Evolutionary conservation across 495 filamentous ascomycete species (phyloP).

Genomic region (Neohortaea acidophila): DNA sequence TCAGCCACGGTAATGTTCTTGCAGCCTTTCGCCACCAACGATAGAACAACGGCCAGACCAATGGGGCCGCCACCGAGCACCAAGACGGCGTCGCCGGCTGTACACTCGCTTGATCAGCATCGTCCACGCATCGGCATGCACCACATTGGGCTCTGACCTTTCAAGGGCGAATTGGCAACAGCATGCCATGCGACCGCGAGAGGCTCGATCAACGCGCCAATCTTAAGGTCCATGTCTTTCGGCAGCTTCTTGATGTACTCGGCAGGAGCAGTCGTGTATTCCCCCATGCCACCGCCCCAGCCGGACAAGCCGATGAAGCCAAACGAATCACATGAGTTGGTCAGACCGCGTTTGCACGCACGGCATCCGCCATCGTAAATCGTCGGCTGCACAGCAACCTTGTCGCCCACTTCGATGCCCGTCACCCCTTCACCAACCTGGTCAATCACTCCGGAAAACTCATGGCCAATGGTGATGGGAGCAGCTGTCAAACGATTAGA

Average conservation of each 20-base stretch:
- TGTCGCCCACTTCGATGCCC: slow-evolving; percentile 34
- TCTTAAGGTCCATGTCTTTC: slow-evolving; percentile 36
- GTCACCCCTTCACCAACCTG: slow-evolving; percentile 39
- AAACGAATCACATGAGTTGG: slow-evolving; percentile 41
- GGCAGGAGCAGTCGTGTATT: slow-evolving; percentile 37
- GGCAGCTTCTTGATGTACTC: slow-evolving; percentile 31
- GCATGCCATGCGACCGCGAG: slow-evolving; percentile 52
- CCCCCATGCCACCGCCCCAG: slow-evolving; percentile 43
- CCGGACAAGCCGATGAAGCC: slow-evolving; percentile 48
- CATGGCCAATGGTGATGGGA: slow-evolving; percentile 46
- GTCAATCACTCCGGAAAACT: slow-evolving; percentile 45
- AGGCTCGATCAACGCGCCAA: slow-evolving; percentile 47
- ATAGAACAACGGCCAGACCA: too few relatives aligned
- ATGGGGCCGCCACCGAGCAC: too few relatives aligned
- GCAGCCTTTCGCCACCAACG: too few relatives aligned
- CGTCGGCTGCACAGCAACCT: slow-evolving; percentile 42
- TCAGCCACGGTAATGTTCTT: too few relatives aligned
- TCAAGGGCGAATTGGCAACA: slow-evolving; percentile 39
- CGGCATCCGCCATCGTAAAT: slow-evolving; percentile 42
- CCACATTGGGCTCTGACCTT: too few relatives aligned
- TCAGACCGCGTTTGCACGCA: slow-evolving; percentile 34
- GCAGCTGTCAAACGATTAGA: too few relatives aligned
- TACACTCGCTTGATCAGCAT: too few relatives aligned
- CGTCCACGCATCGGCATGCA: too few relatives aligned
- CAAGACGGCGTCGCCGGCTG: too few relatives aligned